Evolutionary conservation across 2,329 filamentous ascomycete species (phyloP).

Genomic region (Aureobasidium subglaciale): DNA sequence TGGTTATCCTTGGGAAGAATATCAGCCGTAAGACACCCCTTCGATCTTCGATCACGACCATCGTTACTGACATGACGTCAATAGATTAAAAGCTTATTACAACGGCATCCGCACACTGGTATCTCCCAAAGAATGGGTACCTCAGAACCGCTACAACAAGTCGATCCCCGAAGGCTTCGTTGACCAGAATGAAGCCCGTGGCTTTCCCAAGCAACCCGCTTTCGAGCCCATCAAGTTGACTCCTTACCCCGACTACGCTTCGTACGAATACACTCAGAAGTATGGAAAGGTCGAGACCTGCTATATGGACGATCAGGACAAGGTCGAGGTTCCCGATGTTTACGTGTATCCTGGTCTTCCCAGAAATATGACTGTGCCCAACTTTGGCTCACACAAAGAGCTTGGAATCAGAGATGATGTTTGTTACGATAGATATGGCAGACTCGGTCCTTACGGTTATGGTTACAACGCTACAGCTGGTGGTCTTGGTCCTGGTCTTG

Average conservation of each 20-base stretch:
- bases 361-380: constrained; percentile 41
- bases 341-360: constrained; percentile 56
- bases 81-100: constrained; percentile 41
- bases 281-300: constrained; percentile 52
- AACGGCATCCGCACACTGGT: constrained; percentile 43
- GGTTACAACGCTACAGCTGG: constrained; percentile 40
- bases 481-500: constrained; percentile 42
- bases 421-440: constrained; percentile 46
- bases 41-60: constrained; percentile 29
- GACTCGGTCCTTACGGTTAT: constrained; percentile 45
- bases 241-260: constrained; percentile 39
- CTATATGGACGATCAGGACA: constrained; percentile 55
- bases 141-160: constrained; percentile 40
- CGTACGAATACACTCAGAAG: constrained; percentile 38
- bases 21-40: not conserved
- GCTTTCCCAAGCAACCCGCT: constrained; percentile 24
- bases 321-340: constrained; percentile 51
- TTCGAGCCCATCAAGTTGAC: constrained; percentile 36
- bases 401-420: constrained; percentile 41
- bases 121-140: constrained; percentile 32
- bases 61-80: constrained; percentile 36
- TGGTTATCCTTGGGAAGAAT: constrained; percentile 10
- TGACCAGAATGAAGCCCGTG: constrained; percentile 16
- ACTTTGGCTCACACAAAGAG: constrained; percentile 43
- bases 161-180: constrained; percentile 30